Conservation (phyloP, 2,329 filamentous ascomycete genomes). For the Pseudogymnoascus sp. region DNA sequence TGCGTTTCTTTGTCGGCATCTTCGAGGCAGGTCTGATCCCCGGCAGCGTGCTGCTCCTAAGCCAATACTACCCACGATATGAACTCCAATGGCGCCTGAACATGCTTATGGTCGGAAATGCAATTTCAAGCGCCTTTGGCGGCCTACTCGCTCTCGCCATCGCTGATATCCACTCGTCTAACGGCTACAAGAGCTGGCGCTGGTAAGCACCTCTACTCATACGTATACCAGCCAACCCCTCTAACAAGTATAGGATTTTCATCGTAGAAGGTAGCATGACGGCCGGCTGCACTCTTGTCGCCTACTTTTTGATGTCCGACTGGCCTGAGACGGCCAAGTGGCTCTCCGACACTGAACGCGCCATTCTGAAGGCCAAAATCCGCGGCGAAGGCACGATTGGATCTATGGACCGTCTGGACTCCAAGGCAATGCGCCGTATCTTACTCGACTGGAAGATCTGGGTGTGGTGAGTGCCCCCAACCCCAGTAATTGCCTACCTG, state of each 20-base stretch:
- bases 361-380: constrained; percentile 29
- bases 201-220: constrained; percentile 31
- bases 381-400: constrained; percentile 48
- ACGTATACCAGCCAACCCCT: background rate
- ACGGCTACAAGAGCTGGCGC: constrained; percentile 52
- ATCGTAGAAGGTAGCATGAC: constrained; percentile 43
- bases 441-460: constrained; percentile 35
- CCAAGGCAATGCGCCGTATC: constrained; percentile 13
- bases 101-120: constrained; percentile 38
- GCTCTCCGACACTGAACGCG: constrained; percentile 33
- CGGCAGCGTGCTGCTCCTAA: constrained; percentile 32
- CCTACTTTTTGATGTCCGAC: constrained; percentile 31
- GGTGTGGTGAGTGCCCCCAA: constrained; percentile 20
- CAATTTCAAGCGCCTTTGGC: constrained; percentile 20
- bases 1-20: constrained; percentile 31
- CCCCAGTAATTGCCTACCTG: constrained; percentile 50
- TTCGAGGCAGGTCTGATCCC: constrained; percentile 35
- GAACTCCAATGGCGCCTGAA: constrained; percentile 42
- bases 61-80: constrained; percentile 41
- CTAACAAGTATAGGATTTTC: constrained; percentile 41
- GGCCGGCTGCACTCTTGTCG: constrained; percentile 33
- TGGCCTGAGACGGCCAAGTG: constrained; percentile 14
- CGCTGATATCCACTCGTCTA: constrained; percentile 63
- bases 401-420: constrained; percentile 37
- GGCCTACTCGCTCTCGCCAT: constrained; percentile 21